phyloP scores from a whole-genome alignment of 306 rosid genomes.

The Pterocarpus macrocarpus region DNA sequence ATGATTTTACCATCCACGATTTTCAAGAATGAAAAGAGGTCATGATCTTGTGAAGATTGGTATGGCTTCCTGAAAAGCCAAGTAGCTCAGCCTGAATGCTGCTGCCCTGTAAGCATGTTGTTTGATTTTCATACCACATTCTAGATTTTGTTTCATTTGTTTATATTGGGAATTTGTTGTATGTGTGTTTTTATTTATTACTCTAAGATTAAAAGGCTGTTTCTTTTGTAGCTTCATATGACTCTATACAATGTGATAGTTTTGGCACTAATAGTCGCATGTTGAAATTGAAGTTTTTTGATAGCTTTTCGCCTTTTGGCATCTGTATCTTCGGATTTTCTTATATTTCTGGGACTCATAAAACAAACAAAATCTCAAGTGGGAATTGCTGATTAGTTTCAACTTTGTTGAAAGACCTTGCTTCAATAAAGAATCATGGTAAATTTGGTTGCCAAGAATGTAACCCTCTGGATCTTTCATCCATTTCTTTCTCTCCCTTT shows the following conservation, averaged over 20 bases:
- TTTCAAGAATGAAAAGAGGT: constrained; percentile 45
- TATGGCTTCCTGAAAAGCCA: constrained; percentile 50
- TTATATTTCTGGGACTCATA: constrained; percentile 41
- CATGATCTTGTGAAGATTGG: constrained; percentile 55
- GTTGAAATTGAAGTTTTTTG: constrained; percentile 44
- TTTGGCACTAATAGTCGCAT: constrained; percentile 56
- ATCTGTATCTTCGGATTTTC: constrained; percentile 45
- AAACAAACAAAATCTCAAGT: constrained; percentile 38
- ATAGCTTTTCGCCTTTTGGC: constrained; percentile 40
- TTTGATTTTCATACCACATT: constrained; percentile 66
- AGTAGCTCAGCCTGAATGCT: constrained; percentile 73
- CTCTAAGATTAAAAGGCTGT: constrained; percentile 56
- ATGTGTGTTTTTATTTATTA: constrained; percentile 57
- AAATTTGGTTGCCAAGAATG: constrained; percentile 7
- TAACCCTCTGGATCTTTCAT: background rate
- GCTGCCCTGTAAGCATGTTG: constrained; percentile 89
- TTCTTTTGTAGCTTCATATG: constrained; percentile 62
- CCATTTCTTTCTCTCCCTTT: background rate
- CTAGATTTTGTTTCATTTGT: constrained; percentile 78
- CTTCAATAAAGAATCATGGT: constrained; percentile 25
- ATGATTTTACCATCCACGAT: constrained; percentile 42
- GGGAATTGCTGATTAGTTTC: constrained; percentile 28
- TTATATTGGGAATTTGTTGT: constrained; percentile 74
- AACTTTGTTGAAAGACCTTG: constrained; percentile 3
- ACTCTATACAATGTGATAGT: constrained; percentile 54